Conservation (phyloP, 139 green algal genomes). For the Dunaliella sp. region DNA sequence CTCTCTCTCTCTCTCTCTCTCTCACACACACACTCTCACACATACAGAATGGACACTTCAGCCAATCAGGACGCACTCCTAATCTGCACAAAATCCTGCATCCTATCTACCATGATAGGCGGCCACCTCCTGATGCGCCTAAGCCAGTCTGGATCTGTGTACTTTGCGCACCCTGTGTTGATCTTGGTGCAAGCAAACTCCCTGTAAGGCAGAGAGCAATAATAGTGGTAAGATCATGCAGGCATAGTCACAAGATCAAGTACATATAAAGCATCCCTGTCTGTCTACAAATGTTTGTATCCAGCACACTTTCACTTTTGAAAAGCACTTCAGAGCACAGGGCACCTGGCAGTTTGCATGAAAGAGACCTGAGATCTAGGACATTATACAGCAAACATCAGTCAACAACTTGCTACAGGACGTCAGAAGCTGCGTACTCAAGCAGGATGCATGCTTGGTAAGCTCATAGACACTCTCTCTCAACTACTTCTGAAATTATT, state of each 20-base stretch:
- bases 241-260: neutral
- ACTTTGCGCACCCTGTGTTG: constrained; percentile 71
- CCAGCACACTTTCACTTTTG: neutral
- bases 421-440: too few relatives aligned
- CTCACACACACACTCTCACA: too few relatives aligned
- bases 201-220: too few relatives aligned
- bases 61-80: neutral
- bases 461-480: too few relatives aligned
- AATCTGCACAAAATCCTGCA: constrained; percentile 37
- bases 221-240: too few relatives aligned
- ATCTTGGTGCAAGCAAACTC: constrained; percentile 58
- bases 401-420: too few relatives aligned
- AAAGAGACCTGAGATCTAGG: too few relatives aligned
- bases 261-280: neutral
- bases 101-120: constrained; percentile 58
- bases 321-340: neutral
- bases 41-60: too few relatives aligned
- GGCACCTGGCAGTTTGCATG: neutral
- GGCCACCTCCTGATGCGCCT: constrained; percentile 69
- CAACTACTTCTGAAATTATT: too few relatives aligned
- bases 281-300: neutral
- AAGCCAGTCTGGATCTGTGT: constrained; percentile 77
- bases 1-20: too few relatives aligned
- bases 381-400: too few relatives aligned
- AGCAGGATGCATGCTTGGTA: too few relatives aligned